These are phyloP conservation scores for Leishmania guyanensis DNA, from an alignment of 208 protist species.

Conservation along the genomic window DNA sequence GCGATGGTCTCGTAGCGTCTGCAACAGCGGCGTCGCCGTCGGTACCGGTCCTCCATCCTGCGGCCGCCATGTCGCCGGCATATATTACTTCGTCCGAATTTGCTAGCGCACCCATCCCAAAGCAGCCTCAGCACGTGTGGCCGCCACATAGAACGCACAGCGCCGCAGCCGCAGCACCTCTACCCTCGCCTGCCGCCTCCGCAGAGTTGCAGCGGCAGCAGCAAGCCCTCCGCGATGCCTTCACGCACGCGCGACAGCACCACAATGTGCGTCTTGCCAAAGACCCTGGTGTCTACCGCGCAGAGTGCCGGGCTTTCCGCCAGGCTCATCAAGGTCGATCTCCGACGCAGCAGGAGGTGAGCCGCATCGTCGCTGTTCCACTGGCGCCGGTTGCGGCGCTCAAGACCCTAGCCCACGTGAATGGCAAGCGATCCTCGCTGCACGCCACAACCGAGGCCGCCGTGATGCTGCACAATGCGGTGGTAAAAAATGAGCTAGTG, in stretches of 20 bases:
- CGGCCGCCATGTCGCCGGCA: not conserved
- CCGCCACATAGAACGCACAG: not conserved
- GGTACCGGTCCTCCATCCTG: not conserved
- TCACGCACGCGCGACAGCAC: constrained; percentile 33
- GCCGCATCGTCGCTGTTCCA: constrained; percentile 50
- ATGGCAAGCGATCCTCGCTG: constrained; percentile 24
- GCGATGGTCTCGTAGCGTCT: not conserved
- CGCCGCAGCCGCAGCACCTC: constrained; percentile 2
- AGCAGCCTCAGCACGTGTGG: not conserved
- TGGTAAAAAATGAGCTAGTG: constrained; percentile 63
- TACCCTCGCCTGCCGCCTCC: not conserved
- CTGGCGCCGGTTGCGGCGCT: constrained; percentile 70
- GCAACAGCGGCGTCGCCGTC: not conserved
- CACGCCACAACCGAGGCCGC: constrained; percentile 45
- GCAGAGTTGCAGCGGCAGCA: constrained; percentile 10
- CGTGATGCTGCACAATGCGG: constrained; percentile 63
- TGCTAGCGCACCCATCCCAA: not conserved
- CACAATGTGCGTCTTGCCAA: constrained; percentile 64
- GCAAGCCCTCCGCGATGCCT: constrained; percentile 25
- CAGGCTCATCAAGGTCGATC: constrained; percentile 47
- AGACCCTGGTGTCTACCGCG: constrained; percentile 45
- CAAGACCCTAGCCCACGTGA: constrained; percentile 43
- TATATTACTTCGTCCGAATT: constrained; percentile 1
- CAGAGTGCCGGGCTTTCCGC: constrained; percentile 56
- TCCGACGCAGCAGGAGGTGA: constrained; percentile 49